Percentiles rank a stretch among this genome's conserved stretches.
phyloP scores from a whole-genome alignment of 225 moss, liverwort and hornwort genomes.

The Bryoerythrophyllum caledonicum region DNA sequence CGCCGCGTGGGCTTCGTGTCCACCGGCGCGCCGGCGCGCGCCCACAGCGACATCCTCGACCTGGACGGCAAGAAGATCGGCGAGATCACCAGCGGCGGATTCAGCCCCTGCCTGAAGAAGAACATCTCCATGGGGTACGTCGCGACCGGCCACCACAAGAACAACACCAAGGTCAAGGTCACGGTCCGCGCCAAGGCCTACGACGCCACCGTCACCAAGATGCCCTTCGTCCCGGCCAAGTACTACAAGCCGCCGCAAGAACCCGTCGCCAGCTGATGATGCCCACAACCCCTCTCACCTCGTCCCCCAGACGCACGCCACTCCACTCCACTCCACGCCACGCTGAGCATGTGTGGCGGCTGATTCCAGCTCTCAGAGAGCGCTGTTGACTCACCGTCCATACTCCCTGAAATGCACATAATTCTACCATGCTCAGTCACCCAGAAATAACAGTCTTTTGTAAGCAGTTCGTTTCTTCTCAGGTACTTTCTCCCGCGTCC shows the following conservation, averaged over 20 bases:
- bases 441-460: constrained; percentile 8
- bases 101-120: constrained; percentile 96
- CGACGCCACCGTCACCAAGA: constrained; percentile 78
- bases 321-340: too few relatives aligned
- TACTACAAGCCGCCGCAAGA: constrained; percentile 70
- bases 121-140: constrained; percentile 97
- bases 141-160: constrained; percentile 78
- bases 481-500: background rate
- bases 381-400: constrained; percentile 20
- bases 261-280: constrained; percentile 37
- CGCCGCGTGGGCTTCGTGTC: constrained; percentile 84
- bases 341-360: too few relatives aligned
- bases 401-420: constrained; percentile 35
- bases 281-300: too few relatives aligned
- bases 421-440: constrained; percentile 13
- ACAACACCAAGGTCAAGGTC: constrained; percentile 73
- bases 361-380: background rate
- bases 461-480: constrained; percentile 4
- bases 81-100: constrained; percentile 95
- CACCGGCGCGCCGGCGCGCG: constrained; percentile 83
- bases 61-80: constrained; percentile 75
- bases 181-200: constrained; percentile 71
- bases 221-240: constrained; percentile 91
- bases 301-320: too few relatives aligned
- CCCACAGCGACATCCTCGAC: constrained; percentile 81